Evolutionary conservation across 306 rosid genomes (phyloP).

Genomic region (Macrotyloma uniflorum): DNA sequence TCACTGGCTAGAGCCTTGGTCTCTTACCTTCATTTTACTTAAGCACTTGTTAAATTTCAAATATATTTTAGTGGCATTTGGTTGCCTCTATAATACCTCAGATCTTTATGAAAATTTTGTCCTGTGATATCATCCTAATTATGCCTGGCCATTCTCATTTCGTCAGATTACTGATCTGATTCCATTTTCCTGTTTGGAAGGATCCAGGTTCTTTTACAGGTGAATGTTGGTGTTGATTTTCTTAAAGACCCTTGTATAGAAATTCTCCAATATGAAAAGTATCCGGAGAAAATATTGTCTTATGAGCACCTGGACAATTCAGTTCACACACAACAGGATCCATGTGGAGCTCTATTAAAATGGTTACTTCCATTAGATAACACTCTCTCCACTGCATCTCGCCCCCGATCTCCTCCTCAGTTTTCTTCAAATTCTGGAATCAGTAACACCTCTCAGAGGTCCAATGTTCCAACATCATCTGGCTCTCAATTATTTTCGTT

Average conservation of each 20-base stretch:
- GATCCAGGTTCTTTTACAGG: constrained; percentile 98
- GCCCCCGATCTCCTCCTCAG: constrained; percentile 62
- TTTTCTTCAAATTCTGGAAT: constrained; percentile 58
- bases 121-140: constrained; percentile 19
- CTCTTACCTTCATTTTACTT: constrained; percentile 17
- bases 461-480: constrained; percentile 57
- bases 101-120: constrained; percentile 19
- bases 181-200: constrained; percentile 83
- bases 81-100: constrained; percentile 22
- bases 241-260: constrained; percentile 87
- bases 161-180: constrained; percentile 67
- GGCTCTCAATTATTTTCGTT: constrained; percentile 84
- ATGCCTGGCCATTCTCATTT: constrained; percentile 34
- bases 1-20: background rate
- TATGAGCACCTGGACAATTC: constrained; percentile 53
- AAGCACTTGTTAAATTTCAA: background rate
- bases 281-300: constrained; percentile 57
- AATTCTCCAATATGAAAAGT: constrained; percentile 95
- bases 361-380: constrained; percentile 98
- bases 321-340: constrained; percentile 58
- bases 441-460: constrained; percentile 59
- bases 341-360: constrained; percentile 80
- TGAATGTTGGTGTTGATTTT: constrained; percentile 84
- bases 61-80: background rate
- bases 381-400: constrained; percentile 59